Evolutionary conservation across 306 rosid genomes (phyloP).

Genomic region (Citrullus colocynthis): DNA sequence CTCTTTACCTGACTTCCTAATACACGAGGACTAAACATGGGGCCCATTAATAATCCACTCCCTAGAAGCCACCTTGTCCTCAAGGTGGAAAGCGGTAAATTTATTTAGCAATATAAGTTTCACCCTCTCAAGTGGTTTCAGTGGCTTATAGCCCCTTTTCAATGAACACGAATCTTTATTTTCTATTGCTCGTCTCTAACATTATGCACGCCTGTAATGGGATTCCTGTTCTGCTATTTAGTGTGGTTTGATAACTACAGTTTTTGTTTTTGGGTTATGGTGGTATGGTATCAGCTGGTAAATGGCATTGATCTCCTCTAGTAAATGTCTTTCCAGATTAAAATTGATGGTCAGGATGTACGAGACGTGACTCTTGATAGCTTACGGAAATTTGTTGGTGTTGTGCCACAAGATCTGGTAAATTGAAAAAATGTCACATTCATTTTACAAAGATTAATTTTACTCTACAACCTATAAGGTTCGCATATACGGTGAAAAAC

Average conservation of each 20-base stretch:
- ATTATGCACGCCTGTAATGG: not conserved
- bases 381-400: constrained; percentile 73
- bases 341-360: constrained; percentile 75
- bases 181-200: not conserved
- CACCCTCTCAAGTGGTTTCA: not conserved
- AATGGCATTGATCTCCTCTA: not conserved
- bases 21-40: not conserved
- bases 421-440: constrained; percentile 14
- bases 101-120: not conserved
- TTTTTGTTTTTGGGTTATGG: not conserved
- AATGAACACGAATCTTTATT: not conserved
- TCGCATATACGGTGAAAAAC: constrained; percentile 16
- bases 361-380: constrained; percentile 71
- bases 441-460: constrained; percentile 2
- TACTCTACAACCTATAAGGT: not conserved
- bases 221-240: not conserved
- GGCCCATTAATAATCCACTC: not conserved
- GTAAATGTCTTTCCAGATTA: constrained; percentile 37
- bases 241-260: not conserved
- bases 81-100: not conserved
- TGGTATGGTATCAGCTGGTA: not conserved
- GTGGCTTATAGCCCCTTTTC: not conserved
- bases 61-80: not conserved
- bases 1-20: not conserved
- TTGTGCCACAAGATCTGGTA: constrained; percentile 98